A percentile compares a stretch with the other conserved stretches of the same genome.
Evolutionary conservation across 192 early-diverging fungal species (phyloP).

Genomic region (Phlyctochytrium arcticum): DNA sequence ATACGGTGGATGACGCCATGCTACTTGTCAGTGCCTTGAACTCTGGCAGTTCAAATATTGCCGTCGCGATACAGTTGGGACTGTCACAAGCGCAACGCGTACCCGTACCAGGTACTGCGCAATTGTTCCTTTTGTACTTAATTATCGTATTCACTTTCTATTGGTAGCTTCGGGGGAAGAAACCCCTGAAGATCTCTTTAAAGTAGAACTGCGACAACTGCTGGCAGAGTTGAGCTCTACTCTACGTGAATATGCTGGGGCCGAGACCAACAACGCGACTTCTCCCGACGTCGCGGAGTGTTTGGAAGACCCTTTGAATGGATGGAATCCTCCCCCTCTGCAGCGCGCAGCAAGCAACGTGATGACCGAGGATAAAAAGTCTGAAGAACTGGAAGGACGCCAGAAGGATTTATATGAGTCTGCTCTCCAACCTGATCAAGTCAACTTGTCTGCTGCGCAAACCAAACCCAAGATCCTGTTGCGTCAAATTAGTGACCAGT

Average conservation of each 20-base stretch:
- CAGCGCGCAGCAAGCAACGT: not conserved
- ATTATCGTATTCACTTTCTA: not conserved
- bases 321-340: not conserved
- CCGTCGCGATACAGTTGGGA: not conserved
- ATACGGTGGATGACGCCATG: not conserved
- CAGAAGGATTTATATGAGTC: too few species aligned
- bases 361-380: not conserved
- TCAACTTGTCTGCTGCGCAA: not conserved
- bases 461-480: not conserved
- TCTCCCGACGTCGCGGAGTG: not conserved
- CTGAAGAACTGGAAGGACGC: too few species aligned
- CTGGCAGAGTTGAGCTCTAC: not conserved
- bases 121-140: not conserved
- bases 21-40: constrained; percentile 6
- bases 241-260: not conserved
- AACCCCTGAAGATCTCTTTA: not conserved
- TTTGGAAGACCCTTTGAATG: not conserved
- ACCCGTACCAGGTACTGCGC: not conserved
- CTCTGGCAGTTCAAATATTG: constrained; percentile 15
- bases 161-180: not conserved
- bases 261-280: not conserved
- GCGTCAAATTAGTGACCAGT: not conserved
- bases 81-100: not conserved
- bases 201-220: not conserved
- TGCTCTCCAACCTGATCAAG: too few species aligned